Evolutionary conservation across 768 basidiomycete species (phyloP).

Genomic region (Pulveroboletus sp.): DNA sequence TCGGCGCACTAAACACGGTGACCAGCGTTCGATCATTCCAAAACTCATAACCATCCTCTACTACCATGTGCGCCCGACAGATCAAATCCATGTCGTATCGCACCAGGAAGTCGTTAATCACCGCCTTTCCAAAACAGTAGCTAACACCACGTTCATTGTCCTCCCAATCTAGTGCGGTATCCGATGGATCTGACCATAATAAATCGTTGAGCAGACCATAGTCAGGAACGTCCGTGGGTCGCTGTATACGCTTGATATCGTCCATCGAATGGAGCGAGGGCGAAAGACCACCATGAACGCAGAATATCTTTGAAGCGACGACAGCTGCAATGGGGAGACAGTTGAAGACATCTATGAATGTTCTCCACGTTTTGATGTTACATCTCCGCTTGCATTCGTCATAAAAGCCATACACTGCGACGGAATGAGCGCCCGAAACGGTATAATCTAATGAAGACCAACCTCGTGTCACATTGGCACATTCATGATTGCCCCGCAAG

Average conservation of each 20-base stretch:
- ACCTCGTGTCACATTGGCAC: constrained; percentile 99
- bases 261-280: constrained; percentile 95
- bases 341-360: constrained; percentile 99
- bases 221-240: constrained; percentile 98
- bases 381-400: constrained; percentile 99
- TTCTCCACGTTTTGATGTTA: constrained; percentile 99
- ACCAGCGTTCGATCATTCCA: constrained; percentile 99
- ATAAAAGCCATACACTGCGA: constrained; percentile 95
- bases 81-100: constrained; percentile 99
- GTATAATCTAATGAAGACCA: constrained; percentile 26
- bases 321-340: constrained; percentile 98
- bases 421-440: constrained; percentile 16
- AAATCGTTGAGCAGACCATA: constrained; percentile 96
- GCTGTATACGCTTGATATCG: constrained; percentile 95
- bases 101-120: constrained; percentile 94
- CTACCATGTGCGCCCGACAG: constrained; percentile 99
- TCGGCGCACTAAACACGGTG: constrained; percentile 98
- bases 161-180: constrained; percentile 98
- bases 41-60: constrained; percentile 99
- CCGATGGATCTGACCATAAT: constrained; percentile 97
- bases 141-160: constrained; percentile 99
- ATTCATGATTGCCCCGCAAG: constrained; percentile 96
- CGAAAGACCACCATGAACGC: constrained; percentile 94
- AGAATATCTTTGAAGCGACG: constrained; percentile 99
- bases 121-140: constrained; percentile 97